A percentile compares a stretch with the other conserved stretches of the same genome.
Evolutionary conservation across 2,329 filamentous ascomycete genomes (phyloP).

Genomic region (Penicillium sp.): DNA sequence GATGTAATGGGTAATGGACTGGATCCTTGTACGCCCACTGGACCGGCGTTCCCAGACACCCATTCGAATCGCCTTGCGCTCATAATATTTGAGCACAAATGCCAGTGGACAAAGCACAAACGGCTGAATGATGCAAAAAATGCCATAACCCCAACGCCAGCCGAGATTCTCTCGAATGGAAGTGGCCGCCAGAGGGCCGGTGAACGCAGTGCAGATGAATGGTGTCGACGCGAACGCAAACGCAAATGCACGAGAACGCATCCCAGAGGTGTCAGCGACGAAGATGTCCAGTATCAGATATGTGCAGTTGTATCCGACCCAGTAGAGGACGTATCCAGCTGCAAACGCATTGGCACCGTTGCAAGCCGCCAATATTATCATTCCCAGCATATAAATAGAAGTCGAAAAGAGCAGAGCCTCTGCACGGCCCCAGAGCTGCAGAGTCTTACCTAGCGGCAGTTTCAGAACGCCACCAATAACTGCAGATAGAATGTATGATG

Average conservation of each 20-base stretch:
- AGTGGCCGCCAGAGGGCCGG: slow-evolving; percentile 54
- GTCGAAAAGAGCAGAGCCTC: slow-evolving; percentile 58
- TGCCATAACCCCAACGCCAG: slow-evolving; percentile 45
- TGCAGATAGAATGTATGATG: slow-evolving; percentile 55
- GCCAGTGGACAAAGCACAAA: slow-evolving; percentile 57
- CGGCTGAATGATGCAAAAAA: slow-evolving; percentile 62
- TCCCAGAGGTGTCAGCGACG: slow-evolving; percentile 61
- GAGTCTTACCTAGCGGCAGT: slow-evolving; percentile 62
- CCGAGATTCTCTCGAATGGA: slow-evolving; percentile 50
- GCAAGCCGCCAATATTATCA: slow-evolving; percentile 64
- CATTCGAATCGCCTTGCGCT: slow-evolving; percentile 56
- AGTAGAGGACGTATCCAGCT: slow-evolving; percentile 63
- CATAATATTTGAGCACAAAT: slow-evolving; percentile 56
- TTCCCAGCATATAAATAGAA: slow-evolving; percentile 47
- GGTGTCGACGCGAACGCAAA: slow-evolving; percentile 61
- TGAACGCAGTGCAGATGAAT: slow-evolving; percentile 61
- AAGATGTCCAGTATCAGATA: slow-evolving; percentile 60
- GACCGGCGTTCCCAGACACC: slow-evolving; percentile 51
- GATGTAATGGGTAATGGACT: slow-evolving; percentile 56
- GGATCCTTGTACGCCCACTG: slow-evolving; percentile 47
- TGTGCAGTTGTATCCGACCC: slow-evolving; percentile 58
- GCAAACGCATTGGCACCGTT: slow-evolving; percentile 62
- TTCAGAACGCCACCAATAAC: slow-evolving; percentile 60
- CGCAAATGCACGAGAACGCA: slow-evolving; percentile 61
- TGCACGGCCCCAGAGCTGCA: slow-evolving; percentile 64